A percentile compares a stretch with the other conserved stretches of the same genome.
Evolutionary conservation across 345 rosid species (phyloP).

Genomic region (Microcos paniculata): DNA sequence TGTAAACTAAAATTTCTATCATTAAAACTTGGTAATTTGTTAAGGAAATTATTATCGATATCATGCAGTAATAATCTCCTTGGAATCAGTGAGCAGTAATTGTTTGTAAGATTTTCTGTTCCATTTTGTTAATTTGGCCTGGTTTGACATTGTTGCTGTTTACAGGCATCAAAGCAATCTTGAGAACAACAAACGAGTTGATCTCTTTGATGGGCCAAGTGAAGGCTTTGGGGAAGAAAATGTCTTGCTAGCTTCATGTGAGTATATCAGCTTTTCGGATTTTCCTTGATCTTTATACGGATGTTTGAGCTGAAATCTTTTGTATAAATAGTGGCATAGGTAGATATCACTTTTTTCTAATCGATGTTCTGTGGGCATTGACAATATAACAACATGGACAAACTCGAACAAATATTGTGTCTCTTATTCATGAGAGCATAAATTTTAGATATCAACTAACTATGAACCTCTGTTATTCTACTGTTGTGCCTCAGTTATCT

Average conservation of each 20-base stretch:
- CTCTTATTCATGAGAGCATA: background rate
- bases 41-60: background rate
- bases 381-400: background rate
- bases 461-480: background rate
- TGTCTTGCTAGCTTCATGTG: slow-evolving; percentile 85
- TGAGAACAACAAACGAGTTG: slow-evolving; percentile 79
- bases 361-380: background rate
- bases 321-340: background rate
- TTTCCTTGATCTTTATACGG: background rate
- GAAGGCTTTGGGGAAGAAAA: slow-evolving; percentile 86
- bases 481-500: background rate
- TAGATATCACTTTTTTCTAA: background rate
- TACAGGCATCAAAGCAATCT: slow-evolving; percentile 72
- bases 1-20: background rate
- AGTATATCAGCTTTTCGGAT: slow-evolving; percentile 28
- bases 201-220: slow-evolving; percentile 84
- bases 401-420: background rate
- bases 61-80: background rate
- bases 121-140: slow-evolving; percentile 9
- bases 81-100: background rate
- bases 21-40: background rate
- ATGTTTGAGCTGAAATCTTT: background rate
- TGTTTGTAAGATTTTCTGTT: background rate
- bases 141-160: slow-evolving; percentile 21
- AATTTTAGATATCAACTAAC: background rate